Conservation (phyloP, 345 rosid species). For the Pugionium cornutum region DNA sequence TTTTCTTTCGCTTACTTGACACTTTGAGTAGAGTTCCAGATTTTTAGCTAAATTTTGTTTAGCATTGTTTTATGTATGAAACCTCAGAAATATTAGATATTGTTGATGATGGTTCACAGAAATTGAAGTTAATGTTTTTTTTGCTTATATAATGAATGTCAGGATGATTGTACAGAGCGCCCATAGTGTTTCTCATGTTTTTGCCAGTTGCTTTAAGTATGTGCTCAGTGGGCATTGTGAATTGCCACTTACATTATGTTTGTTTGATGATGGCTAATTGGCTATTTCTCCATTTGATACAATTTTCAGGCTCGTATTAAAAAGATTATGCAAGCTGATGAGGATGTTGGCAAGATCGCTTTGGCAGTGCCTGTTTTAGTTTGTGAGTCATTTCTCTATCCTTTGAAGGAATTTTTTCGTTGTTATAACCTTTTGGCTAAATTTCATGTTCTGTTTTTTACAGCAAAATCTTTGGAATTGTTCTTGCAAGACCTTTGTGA, state of each 20-base stretch:
- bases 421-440: conserved; percentile 33
- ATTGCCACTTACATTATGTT: neutral
- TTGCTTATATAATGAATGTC: too few species aligned
- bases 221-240: neutral
- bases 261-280: too few species aligned
- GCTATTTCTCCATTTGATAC: neutral
- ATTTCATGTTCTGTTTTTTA: conserved; percentile 8
- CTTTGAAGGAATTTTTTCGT: neutral
- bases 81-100: neutral
- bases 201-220: neutral
- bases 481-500: conserved; percentile 99
- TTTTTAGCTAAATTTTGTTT: neutral
- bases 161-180: conserved; percentile 4
- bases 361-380: conserved; percentile 97
- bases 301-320: conserved; percentile 85
- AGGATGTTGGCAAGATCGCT: conserved; percentile 99
- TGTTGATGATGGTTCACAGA: conserved; percentile 11
- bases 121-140: too few species aligned
- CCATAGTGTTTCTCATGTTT: neutral
- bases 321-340: conserved; percentile 99
- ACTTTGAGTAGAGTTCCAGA: too few species aligned
- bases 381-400: conserved; percentile 56
- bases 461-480: conserved; percentile 97
- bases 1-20: too few species aligned
- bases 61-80: neutral